Base-by-base conservation (phyloP, 2,329 filamentous ascomycete species). In the Stemphylium vesicarium region DNA sequence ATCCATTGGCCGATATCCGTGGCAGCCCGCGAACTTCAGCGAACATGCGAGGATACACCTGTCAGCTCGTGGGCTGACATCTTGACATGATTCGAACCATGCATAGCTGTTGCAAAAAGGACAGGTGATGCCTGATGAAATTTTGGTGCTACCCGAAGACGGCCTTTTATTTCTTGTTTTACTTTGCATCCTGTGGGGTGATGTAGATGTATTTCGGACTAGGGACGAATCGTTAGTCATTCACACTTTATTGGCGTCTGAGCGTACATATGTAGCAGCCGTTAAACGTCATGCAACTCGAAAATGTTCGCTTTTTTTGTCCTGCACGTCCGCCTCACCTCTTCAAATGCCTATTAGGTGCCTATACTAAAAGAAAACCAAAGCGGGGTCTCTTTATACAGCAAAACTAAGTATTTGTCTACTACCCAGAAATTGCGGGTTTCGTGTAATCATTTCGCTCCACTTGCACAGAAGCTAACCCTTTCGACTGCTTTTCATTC, bases 11-110 rank as follows among this genome's bases (percentile, higher is more conserved):
- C 41, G 18, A 18, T 24, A 15, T 8, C 37, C 15, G 38, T 36
- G 16, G 35, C 31, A 46, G 52, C 32, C 33, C 37, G 24, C 22
- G 35, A 51, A 48, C 43, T 35, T 29, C 40, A 38, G 46, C 38
- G 49, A 53, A 53, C 49, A 46, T 53, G 49, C 50, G 44, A 53
- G 59, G 49, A 56, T 59, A 53, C 26, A 56, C 60, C 59, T 57
- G 57, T 48, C 40, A 51, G 38, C 38, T n/a, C 39, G 38, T 49
- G 20, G 41, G 9, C 53, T 52, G 40, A 61, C 49, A 55, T 49
- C n/a, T 60, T 13, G 41, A 50, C 51, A 32, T 36, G 56, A 44
- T 22, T 37, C 40, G 37, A 56, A 53, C 51, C 42, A 47, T 47
- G 46, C 13, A 29, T 24, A 29, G 26, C 26, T 2, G 26, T 29